These are phyloP conservation scores for Solanum pimpinellifolium DNA, from an alignment of 257 asterid species.

Conservation along the genomic window DNA sequence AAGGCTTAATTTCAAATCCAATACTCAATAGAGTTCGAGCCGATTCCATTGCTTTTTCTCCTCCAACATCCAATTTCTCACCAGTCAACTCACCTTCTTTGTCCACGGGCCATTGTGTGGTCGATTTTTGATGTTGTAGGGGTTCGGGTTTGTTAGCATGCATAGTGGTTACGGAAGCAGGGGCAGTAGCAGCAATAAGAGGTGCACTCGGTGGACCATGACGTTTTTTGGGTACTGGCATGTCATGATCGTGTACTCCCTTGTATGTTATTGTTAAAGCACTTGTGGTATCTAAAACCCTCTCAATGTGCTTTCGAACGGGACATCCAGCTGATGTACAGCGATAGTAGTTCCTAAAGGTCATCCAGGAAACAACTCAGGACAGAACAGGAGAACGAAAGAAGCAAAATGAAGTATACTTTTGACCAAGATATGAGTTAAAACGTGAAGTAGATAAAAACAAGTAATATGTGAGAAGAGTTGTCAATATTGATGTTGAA, in stretches of 20 bases:
- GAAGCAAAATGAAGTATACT: not conserved
- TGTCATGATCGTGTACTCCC: slow-evolving; percentile 77
- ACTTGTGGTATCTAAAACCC: slow-evolving; percentile 44
- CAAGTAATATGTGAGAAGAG: not conserved
- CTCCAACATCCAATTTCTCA: slow-evolving; percentile 28
- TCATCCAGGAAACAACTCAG: not conserved
- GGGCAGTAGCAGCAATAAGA: slow-evolving; percentile 26
- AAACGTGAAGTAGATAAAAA: not conserved
- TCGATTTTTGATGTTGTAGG: slow-evolving; percentile 19
- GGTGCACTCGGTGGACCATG: slow-evolving; percentile 32
- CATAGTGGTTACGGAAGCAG: slow-evolving; percentile 19
- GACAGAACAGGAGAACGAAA: not conserved
- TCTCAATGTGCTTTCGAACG: slow-evolving; percentile 80
- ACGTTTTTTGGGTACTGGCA: slow-evolving; percentile 71
- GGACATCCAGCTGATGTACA: slow-evolving; percentile 92
- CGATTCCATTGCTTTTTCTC: slow-evolving; percentile 34
- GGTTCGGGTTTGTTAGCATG: slow-evolving; percentile 16
- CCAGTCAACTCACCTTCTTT: slow-evolving; percentile 46
- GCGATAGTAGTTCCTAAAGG: slow-evolving; percentile 79
- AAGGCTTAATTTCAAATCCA: slow-evolving; percentile 75
- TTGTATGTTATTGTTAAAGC: slow-evolving; percentile 61
- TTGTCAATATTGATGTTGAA: not conserved
- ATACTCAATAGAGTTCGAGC: slow-evolving; percentile 54
- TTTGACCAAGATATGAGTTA: not conserved
- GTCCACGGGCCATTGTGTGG: slow-evolving; percentile 49